phyloP scores from a whole-genome alignment of 805 yeast genomes.

The Geotrichum ghanense region DNA sequence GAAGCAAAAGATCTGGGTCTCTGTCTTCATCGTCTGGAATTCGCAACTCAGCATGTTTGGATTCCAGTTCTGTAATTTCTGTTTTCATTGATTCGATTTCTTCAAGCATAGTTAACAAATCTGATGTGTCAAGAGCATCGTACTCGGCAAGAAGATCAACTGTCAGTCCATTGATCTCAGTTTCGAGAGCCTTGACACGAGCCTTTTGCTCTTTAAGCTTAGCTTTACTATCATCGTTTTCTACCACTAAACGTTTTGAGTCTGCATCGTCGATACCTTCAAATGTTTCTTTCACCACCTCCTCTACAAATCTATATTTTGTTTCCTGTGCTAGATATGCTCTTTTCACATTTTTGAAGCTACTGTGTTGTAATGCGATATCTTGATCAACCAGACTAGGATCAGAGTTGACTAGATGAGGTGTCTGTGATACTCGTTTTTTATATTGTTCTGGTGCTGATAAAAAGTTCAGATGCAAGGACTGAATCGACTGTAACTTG shows the following conservation, averaged over 20 bases:
- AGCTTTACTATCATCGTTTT: constrained; percentile 20
- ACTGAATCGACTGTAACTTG: background rate
- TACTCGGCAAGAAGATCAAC: background rate
- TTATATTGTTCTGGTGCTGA: background rate
- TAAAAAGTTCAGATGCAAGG: background rate
- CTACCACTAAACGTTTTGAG: constrained; percentile 22
- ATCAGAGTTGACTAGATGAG: background rate
- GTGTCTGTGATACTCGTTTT: background rate
- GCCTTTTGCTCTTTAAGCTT: constrained; percentile 22
- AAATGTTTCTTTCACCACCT: constrained; percentile 30
- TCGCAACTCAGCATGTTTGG: background rate
- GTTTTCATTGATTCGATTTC: constrained; percentile 23
- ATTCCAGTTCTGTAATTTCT: constrained; percentile 21
- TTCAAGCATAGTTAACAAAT: constrained; percentile 1
- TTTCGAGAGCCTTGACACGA: constrained; percentile 21
- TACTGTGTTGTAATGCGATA: background rate
- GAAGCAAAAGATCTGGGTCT: background rate
- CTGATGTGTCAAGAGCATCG: background rate
- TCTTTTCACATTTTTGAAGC: constrained; percentile 44
- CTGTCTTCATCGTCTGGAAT: constrained; percentile 1
- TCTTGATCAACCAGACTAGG: background rate
- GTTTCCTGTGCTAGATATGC: constrained; percentile 63
- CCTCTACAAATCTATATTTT: constrained; percentile 51
- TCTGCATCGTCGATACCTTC: constrained; percentile 26
- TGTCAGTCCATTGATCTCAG: background rate